A percentile compares a stretch with the other conserved stretches of the same genome.
phyloP scores from a whole-genome alignment of 345 rosid genomes.

The Microthlaspi erraticum region DNA sequence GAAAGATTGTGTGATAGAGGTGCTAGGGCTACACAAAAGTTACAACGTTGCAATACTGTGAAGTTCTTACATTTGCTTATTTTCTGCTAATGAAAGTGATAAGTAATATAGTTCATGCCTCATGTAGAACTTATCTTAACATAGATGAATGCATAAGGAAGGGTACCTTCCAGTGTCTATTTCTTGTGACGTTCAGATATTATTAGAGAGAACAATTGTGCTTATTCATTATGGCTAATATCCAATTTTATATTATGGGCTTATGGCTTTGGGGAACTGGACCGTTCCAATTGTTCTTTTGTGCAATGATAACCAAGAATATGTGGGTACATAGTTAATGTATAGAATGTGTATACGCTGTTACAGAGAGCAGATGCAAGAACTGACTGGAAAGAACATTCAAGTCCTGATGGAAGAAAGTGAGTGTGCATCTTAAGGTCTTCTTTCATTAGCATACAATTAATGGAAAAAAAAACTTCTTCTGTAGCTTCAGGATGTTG shows the following conservation, averaged over 20 bases:
- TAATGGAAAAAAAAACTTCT: conserved; percentile 20
- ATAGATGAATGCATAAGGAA: conserved; percentile 12
- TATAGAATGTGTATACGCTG: conserved; percentile 18
- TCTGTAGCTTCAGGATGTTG: conserved; percentile 37
- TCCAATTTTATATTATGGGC: neutral
- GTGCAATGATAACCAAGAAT: conserved; percentile 9
- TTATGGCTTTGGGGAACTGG: conserved; percentile 16
- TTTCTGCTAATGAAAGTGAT: conserved; percentile 23
- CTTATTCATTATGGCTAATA: conserved; percentile 12
- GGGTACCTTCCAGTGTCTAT: conserved; percentile 19
- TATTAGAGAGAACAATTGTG: neutral
- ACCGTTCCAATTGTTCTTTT: conserved; percentile 21
- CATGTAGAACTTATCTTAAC: conserved; percentile 14
- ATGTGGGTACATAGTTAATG: conserved; percentile 30
- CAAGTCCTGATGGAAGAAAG: conserved; percentile 94
- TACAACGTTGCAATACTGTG: conserved; percentile 26
- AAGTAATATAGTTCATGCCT: conserved; percentile 22
- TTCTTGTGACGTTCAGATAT: conserved; percentile 19
- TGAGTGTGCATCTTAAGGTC: conserved; percentile 44
- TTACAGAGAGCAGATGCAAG: conserved; percentile 92
- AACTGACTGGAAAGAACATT: conserved; percentile 94
- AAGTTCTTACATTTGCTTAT: conserved; percentile 27
- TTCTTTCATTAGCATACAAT: conserved; percentile 20
- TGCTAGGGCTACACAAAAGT: conserved; percentile 17
- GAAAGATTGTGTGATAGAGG: conserved; percentile 30